A percentile compares a stretch with the other conserved stretches of the same genome.
These are phyloP conservation scores for Pseudonectria foliicola DNA, from an alignment of 2,329 filamentous ascomycete species.

Conservation along the genomic window DNA sequence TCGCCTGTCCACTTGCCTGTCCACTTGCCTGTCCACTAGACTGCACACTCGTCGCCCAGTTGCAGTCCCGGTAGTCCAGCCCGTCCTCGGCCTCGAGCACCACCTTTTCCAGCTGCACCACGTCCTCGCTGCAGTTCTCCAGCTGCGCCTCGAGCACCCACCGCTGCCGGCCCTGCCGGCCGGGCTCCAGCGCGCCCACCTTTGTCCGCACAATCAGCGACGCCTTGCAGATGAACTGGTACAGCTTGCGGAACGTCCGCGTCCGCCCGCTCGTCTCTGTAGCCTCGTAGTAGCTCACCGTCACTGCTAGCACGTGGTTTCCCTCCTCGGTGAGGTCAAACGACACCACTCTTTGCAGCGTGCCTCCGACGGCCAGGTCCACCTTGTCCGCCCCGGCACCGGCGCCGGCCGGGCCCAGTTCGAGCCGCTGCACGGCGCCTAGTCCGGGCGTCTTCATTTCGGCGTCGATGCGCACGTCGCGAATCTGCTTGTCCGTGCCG, in stretches of 20 bases:
- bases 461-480: slow-evolving; percentile 74
- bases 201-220: slow-evolving; percentile 89
- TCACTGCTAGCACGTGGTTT: slow-evolving; percentile 87
- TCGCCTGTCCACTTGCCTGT: too few species aligned
- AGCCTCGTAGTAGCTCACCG: slow-evolving; percentile 88
- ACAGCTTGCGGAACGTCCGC: slow-evolving; percentile 87
- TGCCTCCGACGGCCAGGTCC: slow-evolving; percentile 56
- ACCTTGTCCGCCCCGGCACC: slow-evolving; percentile 12
- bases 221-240: slow-evolving; percentile 91
- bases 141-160: slow-evolving; percentile 91
- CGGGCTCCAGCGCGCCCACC: slow-evolving; percentile 51
- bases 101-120: slow-evolving; percentile 68
- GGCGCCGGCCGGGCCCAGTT: slow-evolving; percentile 40
- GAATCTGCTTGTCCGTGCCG: slow-evolving; percentile 45
- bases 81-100: slow-evolving; percentile 46
- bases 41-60: too few species aligned
- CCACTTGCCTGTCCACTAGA: too few species aligned
- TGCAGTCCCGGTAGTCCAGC: slow-evolving; percentile 46
- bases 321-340: slow-evolving; percentile 93
- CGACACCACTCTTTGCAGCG: slow-evolving; percentile 71
- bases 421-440: slow-evolving; percentile 53
- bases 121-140: slow-evolving; percentile 84
- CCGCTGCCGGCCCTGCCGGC: slow-evolving; percentile 26
- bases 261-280: slow-evolving; percentile 62
- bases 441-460: slow-evolving; percentile 87